Evolutionary conservation across 2,329 filamentous ascomycete genomes (phyloP).

Genomic region (Verticillium nonalfalfae): DNA sequence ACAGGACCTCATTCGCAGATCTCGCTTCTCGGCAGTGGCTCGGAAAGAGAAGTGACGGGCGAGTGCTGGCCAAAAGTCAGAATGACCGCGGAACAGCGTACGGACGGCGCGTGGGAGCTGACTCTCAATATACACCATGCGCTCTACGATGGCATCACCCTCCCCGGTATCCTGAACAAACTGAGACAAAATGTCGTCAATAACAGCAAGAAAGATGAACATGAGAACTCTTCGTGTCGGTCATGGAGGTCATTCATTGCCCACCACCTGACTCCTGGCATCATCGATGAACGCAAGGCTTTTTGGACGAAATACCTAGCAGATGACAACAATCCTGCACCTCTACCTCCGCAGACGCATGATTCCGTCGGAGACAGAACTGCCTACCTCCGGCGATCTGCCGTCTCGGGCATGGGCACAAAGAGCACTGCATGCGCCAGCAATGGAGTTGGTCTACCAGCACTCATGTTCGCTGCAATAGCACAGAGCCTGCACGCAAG

Average conservation of each 20-base stretch:
- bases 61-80: conserved; percentile 6
- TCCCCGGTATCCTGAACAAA: conserved; percentile 54
- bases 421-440: conserved; percentile 11
- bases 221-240: background rate
- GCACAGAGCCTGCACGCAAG: conserved; percentile 31
- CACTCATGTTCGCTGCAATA: conserved; percentile 69
- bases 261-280: conserved; percentile 3
- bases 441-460: conserved; percentile 60
- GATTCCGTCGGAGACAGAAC: conserved; percentile 6
- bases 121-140: conserved; percentile 72
- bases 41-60: background rate
- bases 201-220: background rate
- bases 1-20: conserved; percentile 14
- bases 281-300: conserved; percentile 11
- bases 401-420: conserved; percentile 30
- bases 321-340: conserved; percentile 1
- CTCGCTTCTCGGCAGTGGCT: conserved; percentile 9
- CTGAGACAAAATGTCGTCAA: conserved; percentile 16
- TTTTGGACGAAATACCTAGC: conserved; percentile 39
- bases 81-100: conserved; percentile 4
- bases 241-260: conserved; percentile 20
- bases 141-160: conserved; percentile 79
- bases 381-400: conserved; percentile 36
- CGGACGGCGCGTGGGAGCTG: conserved; percentile 21
- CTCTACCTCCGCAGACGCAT: background rate